Evolutionary conservation across 1,139 yeast species (phyloP).

Genomic region (Geotrichum bryndzae): DNA sequence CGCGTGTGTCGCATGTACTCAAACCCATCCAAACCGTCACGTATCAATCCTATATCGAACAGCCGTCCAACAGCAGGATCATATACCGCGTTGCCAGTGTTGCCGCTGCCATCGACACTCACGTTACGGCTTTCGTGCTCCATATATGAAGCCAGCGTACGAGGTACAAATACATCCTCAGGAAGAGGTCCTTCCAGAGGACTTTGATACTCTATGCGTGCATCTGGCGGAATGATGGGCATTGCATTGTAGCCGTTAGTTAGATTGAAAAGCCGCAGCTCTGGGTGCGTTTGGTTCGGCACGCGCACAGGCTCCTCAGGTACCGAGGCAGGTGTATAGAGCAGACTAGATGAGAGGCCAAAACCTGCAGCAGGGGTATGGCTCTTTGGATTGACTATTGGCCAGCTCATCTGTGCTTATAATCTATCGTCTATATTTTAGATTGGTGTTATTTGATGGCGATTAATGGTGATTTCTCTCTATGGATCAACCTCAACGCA

Average conservation of each 20-base stretch:
- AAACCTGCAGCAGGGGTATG: not conserved
- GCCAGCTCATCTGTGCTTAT: not conserved
- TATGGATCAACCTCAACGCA: too few species aligned
- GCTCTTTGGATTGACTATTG: not conserved
- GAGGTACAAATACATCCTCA: not conserved
- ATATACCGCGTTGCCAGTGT: not conserved
- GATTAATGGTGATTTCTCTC: too few species aligned
- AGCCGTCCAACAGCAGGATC: constrained; percentile 10
- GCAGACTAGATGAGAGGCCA: constrained; percentile 1
- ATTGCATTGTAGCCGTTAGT: constrained; percentile 12
- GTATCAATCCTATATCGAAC: constrained; percentile 13
- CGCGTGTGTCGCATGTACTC: not conserved
- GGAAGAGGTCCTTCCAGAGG: not conserved
- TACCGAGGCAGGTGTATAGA: constrained; percentile 9
- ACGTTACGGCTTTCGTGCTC: constrained; percentile 1
- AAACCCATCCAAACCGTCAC: not conserved
- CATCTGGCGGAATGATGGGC: constrained; percentile 10
- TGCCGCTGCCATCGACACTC: not conserved
- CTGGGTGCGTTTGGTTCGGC: not conserved
- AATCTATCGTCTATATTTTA: not conserved
- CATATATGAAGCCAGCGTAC: not conserved
- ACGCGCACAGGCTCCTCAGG: not conserved
- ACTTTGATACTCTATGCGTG: not conserved
- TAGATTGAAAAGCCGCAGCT: constrained; percentile 6
- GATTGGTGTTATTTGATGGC: not conserved